Conservation (phyloP, 73 alveolate species). For the Urostyla sp. region DNA sequence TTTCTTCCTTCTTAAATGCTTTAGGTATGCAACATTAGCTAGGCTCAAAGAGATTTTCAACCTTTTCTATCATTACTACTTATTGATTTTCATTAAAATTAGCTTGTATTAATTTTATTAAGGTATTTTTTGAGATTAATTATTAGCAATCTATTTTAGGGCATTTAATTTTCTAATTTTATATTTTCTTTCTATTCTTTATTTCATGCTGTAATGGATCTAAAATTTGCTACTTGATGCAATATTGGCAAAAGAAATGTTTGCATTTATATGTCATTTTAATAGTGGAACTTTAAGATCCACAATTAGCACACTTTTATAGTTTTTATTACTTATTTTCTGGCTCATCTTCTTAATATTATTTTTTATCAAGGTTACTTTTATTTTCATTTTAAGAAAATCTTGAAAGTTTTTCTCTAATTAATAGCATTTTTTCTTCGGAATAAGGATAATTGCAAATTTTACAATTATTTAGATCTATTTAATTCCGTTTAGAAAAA, state of each 20-base stretch:
- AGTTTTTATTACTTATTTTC: not conserved
- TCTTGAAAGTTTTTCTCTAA: not conserved
- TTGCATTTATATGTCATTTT: conserved; percentile 7
- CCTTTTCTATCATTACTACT: not conserved
- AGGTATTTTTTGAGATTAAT: not conserved
- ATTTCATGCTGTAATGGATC: conserved; percentile 11
- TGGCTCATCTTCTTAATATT: not conserved
- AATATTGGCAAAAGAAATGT: conserved; percentile 6
- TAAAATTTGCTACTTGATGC: not conserved
- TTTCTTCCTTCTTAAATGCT: not conserved
- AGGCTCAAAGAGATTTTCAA: conserved; percentile 17
- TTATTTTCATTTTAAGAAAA: not conserved
- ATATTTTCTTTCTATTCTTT: not conserved
- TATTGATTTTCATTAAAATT: not conserved
- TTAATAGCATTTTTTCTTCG: not conserved
- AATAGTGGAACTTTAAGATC: not conserved
- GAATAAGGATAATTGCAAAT: not conserved
- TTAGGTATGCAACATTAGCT: not conserved
- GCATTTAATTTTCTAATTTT: not conserved
- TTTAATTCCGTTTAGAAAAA: too few species aligned
- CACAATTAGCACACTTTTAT: not conserved
- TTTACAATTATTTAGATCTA: not conserved
- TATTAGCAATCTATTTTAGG: not conserved
- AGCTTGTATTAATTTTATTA: not conserved
- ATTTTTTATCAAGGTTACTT: not conserved